Evolutionary conservation across 345 rosid genomes (phyloP).

Genomic region (Ceriops decandra): DNA sequence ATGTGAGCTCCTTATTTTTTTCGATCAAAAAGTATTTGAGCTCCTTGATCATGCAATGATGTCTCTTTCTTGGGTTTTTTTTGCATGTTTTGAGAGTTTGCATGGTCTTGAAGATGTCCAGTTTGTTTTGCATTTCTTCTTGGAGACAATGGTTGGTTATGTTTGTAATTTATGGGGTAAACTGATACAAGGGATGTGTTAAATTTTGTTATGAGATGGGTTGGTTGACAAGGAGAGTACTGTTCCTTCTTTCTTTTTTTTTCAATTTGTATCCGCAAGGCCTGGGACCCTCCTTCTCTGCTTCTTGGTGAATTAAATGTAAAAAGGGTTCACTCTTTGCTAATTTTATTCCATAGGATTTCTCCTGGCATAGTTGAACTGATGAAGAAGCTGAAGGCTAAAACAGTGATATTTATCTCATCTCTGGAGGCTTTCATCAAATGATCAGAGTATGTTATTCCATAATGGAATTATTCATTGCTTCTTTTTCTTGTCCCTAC

Average conservation of each 20-base stretch:
- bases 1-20: slow-evolving; percentile 8
- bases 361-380: slow-evolving; percentile 82
- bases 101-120: too few relatives aligned
- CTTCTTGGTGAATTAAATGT: too few relatives aligned
- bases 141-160: too few relatives aligned
- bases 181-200: background rate
- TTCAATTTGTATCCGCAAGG: too few relatives aligned
- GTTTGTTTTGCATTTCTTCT: too few relatives aligned
- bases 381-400: slow-evolving; percentile 69
- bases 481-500: background rate
- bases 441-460: slow-evolving; percentile 78
- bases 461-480: background rate
- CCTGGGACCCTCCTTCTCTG: too few relatives aligned
- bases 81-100: background rate
- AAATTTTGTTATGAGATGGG: too few relatives aligned
- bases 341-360: slow-evolving; percentile 36
- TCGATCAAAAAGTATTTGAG: slow-evolving; percentile 37
- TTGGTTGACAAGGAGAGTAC: too few relatives aligned
- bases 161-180: background rate
- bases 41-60: slow-evolving; percentile 4
- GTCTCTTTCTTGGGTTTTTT: background rate
- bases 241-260: background rate
- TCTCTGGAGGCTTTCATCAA: slow-evolving; percentile 95
- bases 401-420: slow-evolving; percentile 60
- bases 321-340: too few relatives aligned